A percentile compares a stretch with the other conserved stretches of the same genome.
These are phyloP conservation scores for Prunella vulgaris DNA, from an alignment of 257 asterid species.

Conservation along the genomic window DNA sequence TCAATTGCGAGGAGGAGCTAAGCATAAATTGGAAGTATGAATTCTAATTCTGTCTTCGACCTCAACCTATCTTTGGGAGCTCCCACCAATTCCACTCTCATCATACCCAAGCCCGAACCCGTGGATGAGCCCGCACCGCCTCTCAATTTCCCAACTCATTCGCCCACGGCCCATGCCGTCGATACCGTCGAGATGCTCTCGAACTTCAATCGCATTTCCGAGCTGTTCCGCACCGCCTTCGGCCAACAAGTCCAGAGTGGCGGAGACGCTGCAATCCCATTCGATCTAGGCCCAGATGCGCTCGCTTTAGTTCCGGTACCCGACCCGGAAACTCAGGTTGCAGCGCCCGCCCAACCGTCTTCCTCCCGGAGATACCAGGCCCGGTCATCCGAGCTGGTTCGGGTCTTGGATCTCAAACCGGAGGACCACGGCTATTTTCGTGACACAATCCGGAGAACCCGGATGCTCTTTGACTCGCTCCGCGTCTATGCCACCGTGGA, in stretches of 20 bases:
- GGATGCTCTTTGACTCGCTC: constrained; percentile 65
- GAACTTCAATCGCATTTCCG: constrained; percentile 48
- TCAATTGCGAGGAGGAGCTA: neutral
- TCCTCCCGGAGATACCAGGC: constrained; percentile 26
- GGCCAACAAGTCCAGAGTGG: constrained; percentile 11
- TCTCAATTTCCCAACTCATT: constrained; percentile 15
- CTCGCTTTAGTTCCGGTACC: constrained; percentile 43
- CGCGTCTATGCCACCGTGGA: constrained; percentile 42
- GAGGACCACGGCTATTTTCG: constrained; percentile 49
- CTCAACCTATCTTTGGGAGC: constrained; percentile 38
- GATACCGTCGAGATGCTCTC: constrained; percentile 35
- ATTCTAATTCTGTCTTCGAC: constrained; percentile 25
- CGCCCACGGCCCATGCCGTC: constrained; percentile 6
- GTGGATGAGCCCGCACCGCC: constrained; percentile 33
- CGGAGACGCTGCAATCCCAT: constrained; percentile 9
- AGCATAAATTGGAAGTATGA: constrained; percentile 12
- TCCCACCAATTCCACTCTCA: constrained; percentile 9
- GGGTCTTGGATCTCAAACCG: constrained; percentile 45
- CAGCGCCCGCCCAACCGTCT: constrained; percentile 18
- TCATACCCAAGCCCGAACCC: constrained; percentile 47
- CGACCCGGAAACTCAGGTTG: constrained; percentile 23
- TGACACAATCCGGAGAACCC: constrained; percentile 42
- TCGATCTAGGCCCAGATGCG: no score
- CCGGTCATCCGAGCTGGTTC: constrained; percentile 52
- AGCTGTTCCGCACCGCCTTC: constrained; percentile 43